Evolutionary conservation across 352 stramenopile genomes (phyloP).

Genomic region (Pseudoperonospora humuli): DNA sequence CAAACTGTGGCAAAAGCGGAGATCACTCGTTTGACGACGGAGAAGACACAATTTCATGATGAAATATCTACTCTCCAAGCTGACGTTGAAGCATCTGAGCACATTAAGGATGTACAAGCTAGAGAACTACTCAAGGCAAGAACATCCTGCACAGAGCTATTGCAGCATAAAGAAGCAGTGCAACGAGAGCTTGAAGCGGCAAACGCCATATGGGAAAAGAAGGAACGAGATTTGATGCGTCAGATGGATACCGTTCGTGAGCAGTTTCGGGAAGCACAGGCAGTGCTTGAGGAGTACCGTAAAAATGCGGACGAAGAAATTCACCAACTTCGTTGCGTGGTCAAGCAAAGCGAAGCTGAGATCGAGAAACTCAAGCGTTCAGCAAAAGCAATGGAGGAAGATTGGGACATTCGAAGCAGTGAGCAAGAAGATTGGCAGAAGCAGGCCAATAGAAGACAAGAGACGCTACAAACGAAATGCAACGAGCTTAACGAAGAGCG

Average conservation of each 20-base stretch:
- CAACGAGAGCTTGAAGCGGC: constrained; percentile 20
- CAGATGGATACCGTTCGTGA: constrained; percentile 38
- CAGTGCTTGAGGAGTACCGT: constrained; percentile 44
- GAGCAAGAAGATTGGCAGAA: constrained; percentile 23
- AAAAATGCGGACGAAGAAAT: constrained; percentile 49
- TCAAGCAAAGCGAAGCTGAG: constrained; percentile 33
- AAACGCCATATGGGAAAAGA: constrained; percentile 29
- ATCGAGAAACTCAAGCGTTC: constrained; percentile 24
- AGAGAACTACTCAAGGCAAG: constrained; percentile 17
- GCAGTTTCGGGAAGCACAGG: constrained; percentile 36
- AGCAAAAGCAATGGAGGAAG: constrained; percentile 19
- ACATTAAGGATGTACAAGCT: constrained; percentile 5
- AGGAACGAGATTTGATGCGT: constrained; percentile 25
- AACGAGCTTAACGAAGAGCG: constrained; percentile 25
- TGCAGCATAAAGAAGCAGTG: constrained; percentile 24
- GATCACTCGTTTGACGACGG: constrained; percentile 8
- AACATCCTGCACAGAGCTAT: constrained; percentile 12
- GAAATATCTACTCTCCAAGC: constrained; percentile 14
- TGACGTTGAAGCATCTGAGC: constrained; percentile 1
- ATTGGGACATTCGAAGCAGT: constrained; percentile 13
- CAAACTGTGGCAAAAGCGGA: constrained; percentile 16
- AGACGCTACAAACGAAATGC: constrained; percentile 26
- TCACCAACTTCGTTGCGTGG: constrained; percentile 28
- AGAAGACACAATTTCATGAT: constrained; percentile 16
- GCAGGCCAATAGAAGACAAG: constrained; percentile 20